Evolutionary conservation across 768 basidiomycete genomes (phyloP).

Genomic region (Coprinellus aureogranulatus): DNA sequence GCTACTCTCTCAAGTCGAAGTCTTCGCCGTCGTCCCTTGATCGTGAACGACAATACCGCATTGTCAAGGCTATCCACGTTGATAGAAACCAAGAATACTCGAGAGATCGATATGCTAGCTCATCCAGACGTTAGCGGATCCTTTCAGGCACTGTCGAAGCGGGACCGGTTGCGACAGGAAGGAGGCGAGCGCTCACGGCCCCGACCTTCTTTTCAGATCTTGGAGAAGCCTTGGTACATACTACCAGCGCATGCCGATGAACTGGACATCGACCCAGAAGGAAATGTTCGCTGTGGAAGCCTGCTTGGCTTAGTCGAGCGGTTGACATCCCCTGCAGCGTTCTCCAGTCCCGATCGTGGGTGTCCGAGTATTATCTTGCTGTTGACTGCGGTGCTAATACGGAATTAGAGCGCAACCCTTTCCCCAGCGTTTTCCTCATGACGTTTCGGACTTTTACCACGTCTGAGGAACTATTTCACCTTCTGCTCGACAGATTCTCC

Average conservation of each 20-base stretch:
- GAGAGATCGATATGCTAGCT: constrained; percentile 31
- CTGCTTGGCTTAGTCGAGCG: constrained; percentile 70
- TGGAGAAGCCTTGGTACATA: constrained; percentile 60
- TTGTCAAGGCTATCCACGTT: constrained; percentile 33
- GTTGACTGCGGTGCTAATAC: neutral
- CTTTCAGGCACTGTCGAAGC: constrained; percentile 19
- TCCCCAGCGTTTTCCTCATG: constrained; percentile 68
- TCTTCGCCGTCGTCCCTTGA: constrained; percentile 35
- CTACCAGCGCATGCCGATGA: constrained; percentile 58
- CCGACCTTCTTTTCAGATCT: constrained; percentile 34
- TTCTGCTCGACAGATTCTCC: constrained; percentile 63
- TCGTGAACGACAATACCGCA: constrained; percentile 37
- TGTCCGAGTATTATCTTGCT: constrained; percentile 17
- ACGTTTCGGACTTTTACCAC: constrained; percentile 82
- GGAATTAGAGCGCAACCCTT: constrained; percentile 27
- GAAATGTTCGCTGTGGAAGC: constrained; percentile 66
- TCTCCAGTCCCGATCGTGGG: constrained; percentile 55
- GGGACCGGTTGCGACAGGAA: constrained; percentile 13
- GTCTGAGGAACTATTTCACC: constrained; percentile 64
- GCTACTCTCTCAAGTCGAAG: constrained; percentile 29
- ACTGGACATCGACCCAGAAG: constrained; percentile 63
- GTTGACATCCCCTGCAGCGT: constrained; percentile 46
- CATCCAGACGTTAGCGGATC: constrained; percentile 26
- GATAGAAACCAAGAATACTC: constrained; percentile 33
- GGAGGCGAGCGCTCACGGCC: constrained; percentile 13